These are phyloP conservation scores for Solanum paucissectum DNA, from an alignment of 257 asterid species.

Conservation along the genomic window DNA sequence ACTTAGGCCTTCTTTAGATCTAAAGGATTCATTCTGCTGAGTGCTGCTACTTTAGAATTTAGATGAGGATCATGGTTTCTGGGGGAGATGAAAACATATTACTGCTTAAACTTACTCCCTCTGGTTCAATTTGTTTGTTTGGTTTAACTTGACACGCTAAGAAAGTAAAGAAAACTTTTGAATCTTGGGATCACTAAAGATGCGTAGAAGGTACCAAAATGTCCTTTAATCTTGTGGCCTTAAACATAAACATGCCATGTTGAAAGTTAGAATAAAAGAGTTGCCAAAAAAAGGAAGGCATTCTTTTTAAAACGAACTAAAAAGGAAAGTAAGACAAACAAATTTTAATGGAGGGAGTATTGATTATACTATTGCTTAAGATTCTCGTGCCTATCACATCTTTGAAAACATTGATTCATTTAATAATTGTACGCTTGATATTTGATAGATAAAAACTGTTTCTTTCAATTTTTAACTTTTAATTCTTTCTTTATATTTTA, in stretches of 20 bases:
- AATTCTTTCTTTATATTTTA: slow-evolving; percentile 1
- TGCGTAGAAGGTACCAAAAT: neutral
- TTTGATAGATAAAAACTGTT: neutral
- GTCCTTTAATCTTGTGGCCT: neutral
- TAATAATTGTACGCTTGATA: neutral
- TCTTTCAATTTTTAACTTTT: neutral
- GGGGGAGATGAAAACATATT: neutral
- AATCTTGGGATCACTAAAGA: neutral
- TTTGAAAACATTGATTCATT: neutral
- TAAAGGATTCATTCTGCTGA: neutral
- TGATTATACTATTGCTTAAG: neutral
- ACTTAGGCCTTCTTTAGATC: neutral
- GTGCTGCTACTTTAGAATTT: neutral
- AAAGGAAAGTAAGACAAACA: neutral
- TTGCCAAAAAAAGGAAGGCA: neutral
- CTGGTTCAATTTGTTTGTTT: neutral
- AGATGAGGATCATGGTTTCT: neutral
- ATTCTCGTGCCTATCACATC: neutral
- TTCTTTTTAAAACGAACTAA: neutral
- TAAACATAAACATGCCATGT: neutral
- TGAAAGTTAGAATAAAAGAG: neutral
- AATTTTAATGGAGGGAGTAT: neutral
- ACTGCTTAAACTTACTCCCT: neutral
- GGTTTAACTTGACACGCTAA: neutral
- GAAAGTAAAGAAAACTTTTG: neutral